These are phyloP conservation scores for Sugiyamaella castrensis DNA, from an alignment of 1,139 yeast species.

Conservation along the genomic window DNA sequence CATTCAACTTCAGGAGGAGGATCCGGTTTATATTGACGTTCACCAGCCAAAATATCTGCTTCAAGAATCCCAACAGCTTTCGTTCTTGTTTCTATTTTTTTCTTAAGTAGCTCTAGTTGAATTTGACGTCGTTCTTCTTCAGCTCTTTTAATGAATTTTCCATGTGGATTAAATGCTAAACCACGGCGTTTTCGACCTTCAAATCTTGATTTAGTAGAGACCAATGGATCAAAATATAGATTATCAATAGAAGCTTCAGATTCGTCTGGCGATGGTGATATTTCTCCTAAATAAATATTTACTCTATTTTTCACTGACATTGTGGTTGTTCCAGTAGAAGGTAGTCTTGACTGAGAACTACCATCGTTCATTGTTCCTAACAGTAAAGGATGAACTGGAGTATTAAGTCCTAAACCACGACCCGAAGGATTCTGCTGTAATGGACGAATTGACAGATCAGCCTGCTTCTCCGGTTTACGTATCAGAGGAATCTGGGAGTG, in stretches of 20 bases:
- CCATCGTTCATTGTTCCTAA: conserved; percentile 16
- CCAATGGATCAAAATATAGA: conserved; percentile 56
- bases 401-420: conserved; percentile 46
- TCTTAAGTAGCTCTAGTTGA: conserved; percentile 38
- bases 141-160: conserved; percentile 60
- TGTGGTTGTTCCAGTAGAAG: neutral
- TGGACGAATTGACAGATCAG: neutral
- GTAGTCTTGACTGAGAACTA: too few species aligned
- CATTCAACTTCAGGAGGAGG: conserved; percentile 67
- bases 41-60: conserved; percentile 51
- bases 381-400: conserved; percentile 60
- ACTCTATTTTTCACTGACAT: conserved; percentile 6
- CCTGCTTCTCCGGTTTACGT: neutral
- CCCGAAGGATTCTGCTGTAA: neutral
- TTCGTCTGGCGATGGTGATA: conserved; percentile 27
- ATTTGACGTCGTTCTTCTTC: conserved; percentile 47
- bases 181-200: conserved; percentile 37
- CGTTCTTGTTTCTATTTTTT: conserved; percentile 28
- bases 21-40: conserved; percentile 46
- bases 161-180: conserved; percentile 54
- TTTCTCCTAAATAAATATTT: neutral
- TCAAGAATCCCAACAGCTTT: conserved; percentile 42
- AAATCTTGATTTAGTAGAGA: conserved; percentile 28
- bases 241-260: conserved; percentile 48
- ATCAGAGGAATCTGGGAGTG: too few species aligned